Base-by-base conservation (phyloP, 306 rosid species). In the Dryas drummondii region DNA sequence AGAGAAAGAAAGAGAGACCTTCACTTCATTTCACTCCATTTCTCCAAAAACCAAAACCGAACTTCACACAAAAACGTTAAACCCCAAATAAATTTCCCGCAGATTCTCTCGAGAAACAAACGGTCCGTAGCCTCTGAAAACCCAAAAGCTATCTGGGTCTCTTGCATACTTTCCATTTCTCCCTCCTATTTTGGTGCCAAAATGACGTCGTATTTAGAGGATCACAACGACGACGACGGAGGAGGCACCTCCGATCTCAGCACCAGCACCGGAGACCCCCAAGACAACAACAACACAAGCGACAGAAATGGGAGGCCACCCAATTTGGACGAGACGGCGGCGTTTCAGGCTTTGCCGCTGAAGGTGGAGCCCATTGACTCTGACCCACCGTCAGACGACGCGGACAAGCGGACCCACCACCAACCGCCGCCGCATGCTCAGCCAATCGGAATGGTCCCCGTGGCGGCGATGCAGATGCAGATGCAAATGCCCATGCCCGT, bases 351-450 rank as follows among this genome's bases (percentile, higher is more conserved):
- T 9, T 10, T 60, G 16, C 75, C 72, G 49, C 61, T 75, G 50
- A 84, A 84, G 65, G 80, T 70, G 49, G 88, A 84, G 68, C 85
- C 85, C 7, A 6, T 81, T 9, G 85, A 84, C 16, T 78, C 86
- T 4, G 81, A 79, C 66, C 68, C 72, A 32, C 60, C 10, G 12
- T 63, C 76, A 14, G 77, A 78, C 69, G 22, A 32, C 2, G 37
- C 67, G 47, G 82, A 73, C 49, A 64, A 53, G 48, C 56, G 52
- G 62, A 4, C 37, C 51, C 78, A 45, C 22, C 55, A 7, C 0
- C 45, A 7, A 3, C 74, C 37, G 48, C 37, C 19, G 48, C 67
- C 62, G 40, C 37, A 45, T 4, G 47, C 72, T 47, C 45, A 41
- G 40, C 66, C 83, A 10, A 45, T 73, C 16, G 88, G 79, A 45